phyloP scores from a whole-genome alignment of 352 stramenopile species.

The Globisporangium heterothallicum region DNA sequence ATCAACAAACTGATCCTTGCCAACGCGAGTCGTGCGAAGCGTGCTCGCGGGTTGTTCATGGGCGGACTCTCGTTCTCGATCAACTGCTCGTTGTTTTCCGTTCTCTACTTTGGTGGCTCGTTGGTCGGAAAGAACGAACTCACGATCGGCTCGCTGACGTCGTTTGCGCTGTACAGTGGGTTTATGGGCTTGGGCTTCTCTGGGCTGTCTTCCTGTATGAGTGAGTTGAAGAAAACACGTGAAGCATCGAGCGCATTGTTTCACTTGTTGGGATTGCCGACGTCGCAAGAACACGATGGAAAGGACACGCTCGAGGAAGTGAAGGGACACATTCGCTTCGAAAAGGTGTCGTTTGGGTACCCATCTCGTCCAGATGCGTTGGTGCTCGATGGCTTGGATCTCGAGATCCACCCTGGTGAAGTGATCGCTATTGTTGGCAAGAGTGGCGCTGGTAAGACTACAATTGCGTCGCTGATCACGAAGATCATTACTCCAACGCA shows the following conservation, averaged over 20 bases:
- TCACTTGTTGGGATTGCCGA: constrained; percentile 46
- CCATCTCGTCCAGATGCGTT: constrained; percentile 62
- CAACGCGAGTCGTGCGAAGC: constrained; percentile 66
- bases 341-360: constrained; percentile 82
- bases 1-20: constrained; percentile 62
- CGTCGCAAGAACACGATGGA: constrained; percentile 23
- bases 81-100: constrained; percentile 87
- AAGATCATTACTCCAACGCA: constrained; percentile 66
- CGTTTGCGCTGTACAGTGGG: constrained; percentile 88
- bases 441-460: constrained; percentile 83
- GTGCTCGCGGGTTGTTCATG: constrained; percentile 87
- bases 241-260: constrained; percentile 74
- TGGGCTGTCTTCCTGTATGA: constrained; percentile 75
- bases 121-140: constrained; percentile 80
- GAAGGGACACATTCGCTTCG: constrained; percentile 66
- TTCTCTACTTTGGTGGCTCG: constrained; percentile 88
- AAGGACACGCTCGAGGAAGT: constrained; percentile 39
- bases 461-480: constrained; percentile 71
- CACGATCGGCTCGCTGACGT: constrained; percentile 87
- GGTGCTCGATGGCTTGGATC: constrained; percentile 56
- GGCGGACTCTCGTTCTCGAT: constrained; percentile 81
- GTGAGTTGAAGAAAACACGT: constrained; percentile 70
- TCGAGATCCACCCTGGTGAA: constrained; percentile 75
- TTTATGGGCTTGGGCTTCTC: constrained; percentile 90
- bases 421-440: constrained; percentile 83